Evolutionary conservation across 352 stramenopile species (phyloP), one percentile per base, ranked within the genome.

Genomic region (Globisporangium uncinulatum): DNA sequence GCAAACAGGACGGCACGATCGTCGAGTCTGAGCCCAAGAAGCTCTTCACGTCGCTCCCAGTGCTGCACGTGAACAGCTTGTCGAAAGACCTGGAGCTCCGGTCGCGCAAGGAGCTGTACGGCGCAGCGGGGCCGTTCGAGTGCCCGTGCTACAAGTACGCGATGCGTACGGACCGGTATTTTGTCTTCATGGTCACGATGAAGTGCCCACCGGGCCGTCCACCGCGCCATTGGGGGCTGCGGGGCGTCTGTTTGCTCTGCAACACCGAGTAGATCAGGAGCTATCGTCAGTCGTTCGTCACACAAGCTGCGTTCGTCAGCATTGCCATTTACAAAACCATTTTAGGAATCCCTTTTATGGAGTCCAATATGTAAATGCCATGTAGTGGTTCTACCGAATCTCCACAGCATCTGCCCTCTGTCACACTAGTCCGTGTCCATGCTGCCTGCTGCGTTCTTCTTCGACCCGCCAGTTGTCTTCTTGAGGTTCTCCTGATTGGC

Each of bases 61-160:
- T 99, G 19, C 73, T 99, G 43, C 89, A 97, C 57, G 90, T 99
- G 39, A 98, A 97, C 67, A 97, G 82, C 46, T 93, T 98, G 71
- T 94, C 89, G 44, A 98, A 97, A 62, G 90, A 94, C 14, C 71
- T 94, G n/a, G 87, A 98, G 66, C 67, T 80, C 52, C 97, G 97
- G 66, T 92, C 81, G 4, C 83, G 89, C 21, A 97, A 96, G 54
- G 92, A 98, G 65, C 74, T 96, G 4, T 98, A 98, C 69, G 94
- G 94, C 15, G 70, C 79, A 10, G 69, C 87, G 3, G 94, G 94
- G 1, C 89, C 94, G 1, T 99, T 98, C 63, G 91, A 98, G 69
- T 97, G 89, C 66, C 93, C 97, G 34, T 92, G 96, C 57, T 99
- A 99, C 87, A 98, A 98, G 82, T 99, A 99, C 72, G 79, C 87